Base-by-base conservation (phyloP, 495 filamentous ascomycete species). In the Cenococcum geophilum region DNA sequence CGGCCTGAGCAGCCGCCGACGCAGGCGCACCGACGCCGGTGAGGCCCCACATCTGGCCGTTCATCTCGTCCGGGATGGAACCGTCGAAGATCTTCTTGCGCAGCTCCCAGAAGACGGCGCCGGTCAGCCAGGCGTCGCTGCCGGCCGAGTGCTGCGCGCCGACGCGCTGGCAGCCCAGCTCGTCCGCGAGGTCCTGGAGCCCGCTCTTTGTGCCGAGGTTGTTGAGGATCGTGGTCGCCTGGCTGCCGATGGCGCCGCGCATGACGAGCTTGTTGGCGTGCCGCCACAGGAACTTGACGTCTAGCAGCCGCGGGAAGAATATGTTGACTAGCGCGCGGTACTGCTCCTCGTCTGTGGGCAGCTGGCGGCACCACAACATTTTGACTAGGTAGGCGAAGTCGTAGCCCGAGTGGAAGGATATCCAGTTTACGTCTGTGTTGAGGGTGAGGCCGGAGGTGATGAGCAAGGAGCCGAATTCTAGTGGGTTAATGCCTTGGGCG, bases 361-460 rank as follows among this genome's bases (percentile, higher is more conserved):
- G 78, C 49, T 85, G 82, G 22, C 85, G 79, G 75, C 85, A 86
- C 35, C 85, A 81, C 74, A 98, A 86, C 36, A 97, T 85, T 75
- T 98, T 97, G 70, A 95, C 89, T 52, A 97, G 76, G 70, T 97
- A 97, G 40, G 90, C 93, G 75, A 98, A 96, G 76, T 98, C 93
- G 76, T 98, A 98, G 51, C 93, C 93, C n/a, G 89, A 92, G 73
- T 98, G 93, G 75, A 97, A 97, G 20, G 90, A 95, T 35, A 98
- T 87, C 93, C 93, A 98, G 69, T 87, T 83, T 16, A 97, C 88
- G 54, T 96, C 85, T 37, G 92, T 87, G 53, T 87, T 78, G 66
- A 93, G 84, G n/a, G 93, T 89, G 34, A 98, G 78, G 9, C 93
- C 93, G 14, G 93, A 97, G 59, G 85, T 90, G 55, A 95, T 92